phyloP scores from a whole-genome alignment of 768 basidiomycete species.

The Lactarius akahatsu region DNA sequence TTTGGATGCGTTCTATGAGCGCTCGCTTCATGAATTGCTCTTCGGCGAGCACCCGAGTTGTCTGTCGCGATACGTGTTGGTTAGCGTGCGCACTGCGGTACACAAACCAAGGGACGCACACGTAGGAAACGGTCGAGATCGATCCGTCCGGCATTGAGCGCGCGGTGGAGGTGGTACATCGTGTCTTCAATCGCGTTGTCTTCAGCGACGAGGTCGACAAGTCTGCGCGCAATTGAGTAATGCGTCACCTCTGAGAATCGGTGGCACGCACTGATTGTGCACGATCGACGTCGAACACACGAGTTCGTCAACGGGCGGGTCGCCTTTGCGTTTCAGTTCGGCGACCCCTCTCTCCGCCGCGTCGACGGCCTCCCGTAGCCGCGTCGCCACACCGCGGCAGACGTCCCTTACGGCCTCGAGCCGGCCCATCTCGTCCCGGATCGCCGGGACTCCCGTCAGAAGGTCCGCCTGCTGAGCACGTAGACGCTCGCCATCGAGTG shows the following conservation, averaged over 20 bases:
- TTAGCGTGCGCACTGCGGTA: conserved; percentile 12
- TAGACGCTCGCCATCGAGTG: conserved; percentile 69
- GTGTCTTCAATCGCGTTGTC: conserved; percentile 99
- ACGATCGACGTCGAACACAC: conserved; percentile 95
- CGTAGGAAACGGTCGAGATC: conserved; percentile 94
- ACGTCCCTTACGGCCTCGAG: conserved; percentile 92
- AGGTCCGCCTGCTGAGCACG: conserved; percentile 83
- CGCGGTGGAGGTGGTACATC: conserved; percentile 93
- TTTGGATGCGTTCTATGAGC: conserved; percentile 85
- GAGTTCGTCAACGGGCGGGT: conserved; percentile 94
- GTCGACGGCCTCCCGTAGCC: conserved; percentile 60
- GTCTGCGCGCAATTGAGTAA: conserved; percentile 45
- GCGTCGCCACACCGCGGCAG: conserved; percentile 72
- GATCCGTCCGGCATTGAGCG: conserved; percentile 85
- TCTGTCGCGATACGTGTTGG: conserved; percentile 42
- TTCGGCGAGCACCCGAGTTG: conserved; percentile 82
- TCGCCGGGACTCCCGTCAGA: conserved; percentile 86
- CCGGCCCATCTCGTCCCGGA: conserved; percentile 94
- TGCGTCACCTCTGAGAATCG: conserved; percentile 5
- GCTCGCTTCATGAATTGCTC: conserved; percentile 98
- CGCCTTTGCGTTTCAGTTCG: conserved; percentile 79
- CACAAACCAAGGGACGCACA: conserved; percentile 46
- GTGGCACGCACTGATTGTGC: conserved; percentile 81
- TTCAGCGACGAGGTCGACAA: conserved; percentile 97
- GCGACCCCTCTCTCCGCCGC: conserved; percentile 71